Evolutionary conservation across 2,329 filamentous ascomycete species (phyloP), one percentile per base, ranked within the genome.

Genomic region (Alternaria ethzedia): DNA sequence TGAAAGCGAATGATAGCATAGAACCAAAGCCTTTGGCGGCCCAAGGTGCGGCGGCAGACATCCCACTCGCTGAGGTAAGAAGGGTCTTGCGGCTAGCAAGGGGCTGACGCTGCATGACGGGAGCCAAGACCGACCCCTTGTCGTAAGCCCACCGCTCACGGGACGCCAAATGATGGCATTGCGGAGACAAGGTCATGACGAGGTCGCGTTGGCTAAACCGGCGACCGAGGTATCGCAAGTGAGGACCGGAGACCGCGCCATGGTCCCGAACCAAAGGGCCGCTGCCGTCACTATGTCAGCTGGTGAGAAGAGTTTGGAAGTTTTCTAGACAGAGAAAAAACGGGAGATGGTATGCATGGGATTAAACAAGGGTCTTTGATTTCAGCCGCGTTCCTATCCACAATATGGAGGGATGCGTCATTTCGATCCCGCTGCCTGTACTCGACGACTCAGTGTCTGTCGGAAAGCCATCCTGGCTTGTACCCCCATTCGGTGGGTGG

Each of bases 351-450:
- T 43, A 25, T 36, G 36, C 36, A 54, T 59, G 57, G 30, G 20
- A 30, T 60, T 12, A n/a, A 66, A 60, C 63, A 63, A 50, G 69
- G 66, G 68, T 75, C 61, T 74, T 70, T 69, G 52, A 69, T 71
- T 73, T 73, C 49, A 69, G 61, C 57, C 59, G 55, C 65, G 64
- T 65, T 68, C 64, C 66, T 59, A 54, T 64, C 62, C 43, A 63
- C 64, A 62, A 57, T 54, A 56, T 54, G 59, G 63, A 64, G 69
- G 70, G 61, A 65, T 73, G 71, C 70, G 71, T 73, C 72, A 73
- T 70, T 67, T 68, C 55, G 36, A 63, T 56, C 68, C 62, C 64
- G 70, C 63, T 65, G 68, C 69, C 57, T 64, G 44, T 46, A 64
- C 59, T 59, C 59, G 61, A 62, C 60, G 62, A 62, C 59, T 21